phyloP scores from a whole-genome alignment of 2,329 filamentous ascomycete species.

The Magnaporthiopsis incrustans region DNA sequence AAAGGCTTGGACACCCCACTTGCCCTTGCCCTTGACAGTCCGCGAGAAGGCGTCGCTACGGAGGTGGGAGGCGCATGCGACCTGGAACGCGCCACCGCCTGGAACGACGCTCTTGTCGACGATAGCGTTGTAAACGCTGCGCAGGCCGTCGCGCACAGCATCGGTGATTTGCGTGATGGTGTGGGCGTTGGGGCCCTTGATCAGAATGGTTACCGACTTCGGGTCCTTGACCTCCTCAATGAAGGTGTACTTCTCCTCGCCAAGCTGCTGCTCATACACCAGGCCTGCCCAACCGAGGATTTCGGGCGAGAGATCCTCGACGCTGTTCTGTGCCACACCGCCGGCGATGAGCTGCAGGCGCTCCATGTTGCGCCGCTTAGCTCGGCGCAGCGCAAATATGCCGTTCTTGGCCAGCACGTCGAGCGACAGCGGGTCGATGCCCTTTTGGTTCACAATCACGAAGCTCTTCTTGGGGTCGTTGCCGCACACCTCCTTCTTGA shows the following conservation, averaged over 20 bases:
- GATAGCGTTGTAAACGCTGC: constrained; percentile 99
- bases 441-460: constrained; percentile 98
- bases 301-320: constrained; percentile 83
- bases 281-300: constrained; percentile 91
- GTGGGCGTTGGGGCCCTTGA: constrained; percentile 96
- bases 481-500: constrained; percentile 97
- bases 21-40: constrained; percentile 94
- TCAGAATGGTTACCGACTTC: constrained; percentile 93
- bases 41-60: constrained; percentile 80
- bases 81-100: constrained; percentile 90
- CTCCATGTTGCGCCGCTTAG: constrained; percentile 99
- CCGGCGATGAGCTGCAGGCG: constrained; percentile 91
- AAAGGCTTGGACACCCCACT: constrained; percentile 91
- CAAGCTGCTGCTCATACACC: constrained; percentile 94
- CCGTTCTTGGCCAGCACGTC: constrained; percentile 97
- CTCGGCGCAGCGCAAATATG: constrained; percentile 86
- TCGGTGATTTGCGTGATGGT: constrained; percentile 96
- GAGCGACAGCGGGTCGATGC: constrained; percentile 91
- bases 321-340: constrained; percentile 87
- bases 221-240: constrained; percentile 97
- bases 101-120: constrained; percentile 96
- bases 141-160: constrained; percentile 86
- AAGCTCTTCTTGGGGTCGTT: constrained; percentile 91
- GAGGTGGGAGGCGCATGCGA: constrained; percentile 82
- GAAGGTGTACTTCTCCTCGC: constrained; percentile 99